These are phyloP conservation scores for Aspergillus cristatus DNA, from an alignment of 495 filamentous ascomycete species.

Conservation along the genomic window DNA sequence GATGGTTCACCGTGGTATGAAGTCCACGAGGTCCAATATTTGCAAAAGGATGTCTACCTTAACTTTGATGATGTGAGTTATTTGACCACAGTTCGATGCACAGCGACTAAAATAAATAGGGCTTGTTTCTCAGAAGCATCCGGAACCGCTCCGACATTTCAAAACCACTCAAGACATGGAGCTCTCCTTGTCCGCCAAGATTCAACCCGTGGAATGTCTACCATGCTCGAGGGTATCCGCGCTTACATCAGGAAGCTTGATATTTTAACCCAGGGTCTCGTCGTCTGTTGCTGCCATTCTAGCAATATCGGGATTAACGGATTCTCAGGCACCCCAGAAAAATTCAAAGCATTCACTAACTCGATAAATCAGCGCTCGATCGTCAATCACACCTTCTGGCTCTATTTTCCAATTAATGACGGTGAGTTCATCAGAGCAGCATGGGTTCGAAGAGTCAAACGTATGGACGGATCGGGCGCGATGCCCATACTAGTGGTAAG, in stretches of 20 bases:
- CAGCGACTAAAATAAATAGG: constrained; percentile 5
- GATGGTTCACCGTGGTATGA: no score
- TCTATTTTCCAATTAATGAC: constrained; percentile 6
- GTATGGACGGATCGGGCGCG: not conserved
- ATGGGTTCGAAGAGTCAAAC: constrained; percentile 5
- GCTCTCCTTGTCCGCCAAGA: constrained; percentile 3
- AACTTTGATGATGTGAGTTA: no score
- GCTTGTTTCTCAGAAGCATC: constrained; percentile 5
- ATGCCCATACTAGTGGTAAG: constrained; percentile 4
- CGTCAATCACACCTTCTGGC: constrained; percentile 1
- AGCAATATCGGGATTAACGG: constrained; percentile 4
- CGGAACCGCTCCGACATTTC: not conserved
- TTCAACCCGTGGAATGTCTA: constrained; percentile 7
- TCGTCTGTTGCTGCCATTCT: constrained; percentile 5
- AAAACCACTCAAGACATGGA: constrained; percentile 2
- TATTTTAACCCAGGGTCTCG: constrained; percentile 4
- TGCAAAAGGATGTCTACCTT: no score
- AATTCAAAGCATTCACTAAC: constrained; percentile 1
- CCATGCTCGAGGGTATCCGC: not conserved
- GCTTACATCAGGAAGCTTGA: constrained; percentile 5
- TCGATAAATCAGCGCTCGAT: constrained; percentile 3
- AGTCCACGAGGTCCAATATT: no score
- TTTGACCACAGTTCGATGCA: no score
- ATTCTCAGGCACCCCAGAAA: constrained; percentile 2
- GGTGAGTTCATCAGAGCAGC: constrained; percentile 4